Conservation (phyloP, 2,329 filamentous ascomycete genomes). For the Amesomyces nigricolor region DNA sequence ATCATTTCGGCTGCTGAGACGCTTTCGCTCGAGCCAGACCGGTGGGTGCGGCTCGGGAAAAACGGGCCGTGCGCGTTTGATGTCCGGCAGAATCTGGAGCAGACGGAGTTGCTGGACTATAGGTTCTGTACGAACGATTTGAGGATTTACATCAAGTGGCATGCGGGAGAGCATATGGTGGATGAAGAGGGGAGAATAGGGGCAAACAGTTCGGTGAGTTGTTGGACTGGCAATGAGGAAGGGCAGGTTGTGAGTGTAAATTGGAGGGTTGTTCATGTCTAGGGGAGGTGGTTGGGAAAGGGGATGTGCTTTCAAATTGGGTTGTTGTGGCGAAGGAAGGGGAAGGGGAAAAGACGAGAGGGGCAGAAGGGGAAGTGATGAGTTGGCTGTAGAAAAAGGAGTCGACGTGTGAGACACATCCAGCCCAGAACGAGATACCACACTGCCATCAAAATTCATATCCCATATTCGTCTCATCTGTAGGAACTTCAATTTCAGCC, state of each 20-base stretch:
- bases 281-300: background rate
- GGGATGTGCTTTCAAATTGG: background rate
- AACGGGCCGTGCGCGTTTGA: constrained; percentile 13
- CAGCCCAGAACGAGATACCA: too few relatives aligned
- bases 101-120: background rate
- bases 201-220: background rate
- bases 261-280: constrained; percentile 10
- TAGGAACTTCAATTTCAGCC: too few relatives aligned
- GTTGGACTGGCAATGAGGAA: background rate
- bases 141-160: background rate
- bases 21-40: background rate
- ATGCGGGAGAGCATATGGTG: background rate
- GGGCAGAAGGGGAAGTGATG: too few relatives aligned
- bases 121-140: constrained; percentile 17
- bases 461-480: too few relatives aligned
- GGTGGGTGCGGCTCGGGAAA: constrained; percentile 9
- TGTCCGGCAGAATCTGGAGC: background rate
- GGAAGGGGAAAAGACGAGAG: background rate
- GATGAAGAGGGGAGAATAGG: background rate
- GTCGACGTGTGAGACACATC: too few relatives aligned
- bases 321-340: background rate
- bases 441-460: too few relatives aligned
- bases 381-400: too few relatives aligned
- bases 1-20: constrained; percentile 1
- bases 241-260: background rate